A percentile compares a stretch with the other conserved stretches of the same genome.
phyloP scores from a whole-genome alignment of 192 early-diverging fungal genomes.

The Glomus cerebriforme region DNA sequence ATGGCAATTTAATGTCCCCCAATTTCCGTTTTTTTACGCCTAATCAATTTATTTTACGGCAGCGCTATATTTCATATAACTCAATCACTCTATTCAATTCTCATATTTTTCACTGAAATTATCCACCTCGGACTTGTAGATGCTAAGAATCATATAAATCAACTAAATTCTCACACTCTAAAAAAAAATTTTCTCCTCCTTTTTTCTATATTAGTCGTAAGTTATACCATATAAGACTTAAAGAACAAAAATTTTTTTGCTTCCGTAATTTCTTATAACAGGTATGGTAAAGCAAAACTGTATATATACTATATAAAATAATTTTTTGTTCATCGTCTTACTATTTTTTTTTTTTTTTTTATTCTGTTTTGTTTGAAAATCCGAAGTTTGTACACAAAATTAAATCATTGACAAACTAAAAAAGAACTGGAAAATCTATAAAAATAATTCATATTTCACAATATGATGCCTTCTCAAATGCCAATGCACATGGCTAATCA shows the following conservation, averaged over 20 bases:
- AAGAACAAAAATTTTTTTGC: not conserved
- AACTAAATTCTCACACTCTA: not conserved
- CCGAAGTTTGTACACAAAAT: not conserved
- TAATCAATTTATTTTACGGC: not conserved
- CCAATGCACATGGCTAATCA: constrained; percentile 1
- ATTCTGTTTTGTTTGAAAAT: no score
- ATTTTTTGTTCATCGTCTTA: not conserved
- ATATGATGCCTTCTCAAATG: not conserved
- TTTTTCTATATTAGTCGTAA: not conserved
- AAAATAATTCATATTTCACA: not conserved
- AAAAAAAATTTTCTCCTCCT: not conserved
- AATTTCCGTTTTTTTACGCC: constrained; percentile 16
- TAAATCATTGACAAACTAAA: not conserved
- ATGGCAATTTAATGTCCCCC: constrained; percentile 4
- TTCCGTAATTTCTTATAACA: constrained; percentile 5
- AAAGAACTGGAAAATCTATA: not conserved
- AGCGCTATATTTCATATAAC: no score
- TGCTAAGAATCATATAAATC: not conserved
- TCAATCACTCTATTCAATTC: no score
- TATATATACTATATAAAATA: not conserved
- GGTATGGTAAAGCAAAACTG: no score
- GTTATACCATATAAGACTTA: constrained; percentile 13
- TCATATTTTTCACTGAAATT: not conserved
- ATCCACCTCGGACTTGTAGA: constrained; percentile 6
- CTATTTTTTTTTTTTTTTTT: no score